Base-by-base conservation (phyloP, 139 green algal species). In the Micractinium conductrix region DNA sequence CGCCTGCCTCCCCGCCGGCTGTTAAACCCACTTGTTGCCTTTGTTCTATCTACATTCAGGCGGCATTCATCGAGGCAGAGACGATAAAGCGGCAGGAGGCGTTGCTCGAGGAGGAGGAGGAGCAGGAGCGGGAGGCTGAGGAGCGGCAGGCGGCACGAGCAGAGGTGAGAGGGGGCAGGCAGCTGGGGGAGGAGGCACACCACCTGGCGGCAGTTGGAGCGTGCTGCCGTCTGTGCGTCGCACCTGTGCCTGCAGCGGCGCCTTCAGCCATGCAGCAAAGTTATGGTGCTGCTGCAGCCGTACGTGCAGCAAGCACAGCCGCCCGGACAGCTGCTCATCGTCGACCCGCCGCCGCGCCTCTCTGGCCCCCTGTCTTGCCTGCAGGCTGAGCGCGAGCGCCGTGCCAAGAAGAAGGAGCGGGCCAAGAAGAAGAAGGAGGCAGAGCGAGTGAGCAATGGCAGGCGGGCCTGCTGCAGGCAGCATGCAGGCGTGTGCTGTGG, bases 21-120 rank as follows among this genome's bases (percentile, higher is more conserved):
- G n/a, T n/a, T n/a, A n/a, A n/a, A n/a, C n/a, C n/a, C n/a, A n/a
- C n/a, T n/a, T n/a, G n/a, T n/a, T n/a, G n/a, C n/a, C n/a, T n/a
- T n/a, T n/a, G n/a, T n/a, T n/a, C n/a, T n/a, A n/a, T n/a, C n/a
- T n/a, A n/a, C n/a, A n/a, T n/a, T 74, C 91, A 98, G 94, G 88
- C 92, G 28, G 93, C 93, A 6, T 98, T 94, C 84, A 88, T 90
- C 4, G 94, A 99, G 85, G 91, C 91, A 22, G 94, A 98, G 87
- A 93, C 93, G 21, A 91, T 98, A 35, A 95, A 95, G 89, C 90
- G 93, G 65, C 79, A 85, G 69, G 94, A 98, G 79, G 95, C 91
- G 62, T 88, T 99, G 48, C 96, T 99, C n/a, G 84, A 88, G n/a
- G 97, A 99, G 87, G 96, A 98, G 91, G 93, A 97, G 84, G 89